A percentile compares a stretch with the other conserved stretches of the same genome.
These are phyloP conservation scores for Populus nigra DNA, from an alignment of 345 rosid genomes.

Conservation along the genomic window DNA sequence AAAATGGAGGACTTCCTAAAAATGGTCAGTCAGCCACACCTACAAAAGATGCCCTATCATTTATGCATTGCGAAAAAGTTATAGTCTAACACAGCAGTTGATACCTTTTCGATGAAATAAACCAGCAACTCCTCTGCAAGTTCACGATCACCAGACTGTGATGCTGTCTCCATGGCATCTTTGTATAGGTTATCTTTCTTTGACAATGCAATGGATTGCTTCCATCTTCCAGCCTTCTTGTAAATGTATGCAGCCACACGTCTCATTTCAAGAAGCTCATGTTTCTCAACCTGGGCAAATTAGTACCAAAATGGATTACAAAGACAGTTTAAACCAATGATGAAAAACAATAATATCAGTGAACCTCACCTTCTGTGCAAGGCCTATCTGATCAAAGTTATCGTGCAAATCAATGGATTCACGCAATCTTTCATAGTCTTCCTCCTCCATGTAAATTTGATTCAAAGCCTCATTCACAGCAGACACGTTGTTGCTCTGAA, in stretches of 20 bases:
- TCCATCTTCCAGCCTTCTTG: constrained; percentile 98
- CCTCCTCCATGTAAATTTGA: constrained; percentile 90
- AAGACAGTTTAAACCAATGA: background rate
- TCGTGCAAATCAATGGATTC: constrained; percentile 91
- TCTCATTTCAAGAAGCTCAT: constrained; percentile 97
- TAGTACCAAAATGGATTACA: constrained; percentile 16
- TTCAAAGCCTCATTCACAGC: constrained; percentile 95
- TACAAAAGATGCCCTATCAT: background rate
- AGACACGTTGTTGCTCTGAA: constrained; percentile 88
- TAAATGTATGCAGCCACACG: constrained; percentile 99
- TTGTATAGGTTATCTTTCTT: constrained; percentile 89
- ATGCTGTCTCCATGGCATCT: constrained; percentile 99
- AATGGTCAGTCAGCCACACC: background rate
- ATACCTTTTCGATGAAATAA: constrained; percentile 92
- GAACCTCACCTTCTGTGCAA: constrained; percentile 71
- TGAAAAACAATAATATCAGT: background rate
- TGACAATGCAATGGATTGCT: constrained; percentile 93
- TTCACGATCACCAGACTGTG: constrained; percentile 96
- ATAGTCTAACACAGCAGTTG: background rate
- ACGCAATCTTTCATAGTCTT: constrained; percentile 88
- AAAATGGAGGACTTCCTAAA: background rate
- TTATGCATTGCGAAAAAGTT: background rate
- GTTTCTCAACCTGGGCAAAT: constrained; percentile 79
- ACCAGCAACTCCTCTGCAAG: constrained; percentile 92
- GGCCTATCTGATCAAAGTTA: constrained; percentile 90